A percentile compares a stretch with the other conserved stretches of the same genome.
phyloP scores from a whole-genome alignment of 208 protist genomes.

The Trypanosomatidae sp. region DNA sequence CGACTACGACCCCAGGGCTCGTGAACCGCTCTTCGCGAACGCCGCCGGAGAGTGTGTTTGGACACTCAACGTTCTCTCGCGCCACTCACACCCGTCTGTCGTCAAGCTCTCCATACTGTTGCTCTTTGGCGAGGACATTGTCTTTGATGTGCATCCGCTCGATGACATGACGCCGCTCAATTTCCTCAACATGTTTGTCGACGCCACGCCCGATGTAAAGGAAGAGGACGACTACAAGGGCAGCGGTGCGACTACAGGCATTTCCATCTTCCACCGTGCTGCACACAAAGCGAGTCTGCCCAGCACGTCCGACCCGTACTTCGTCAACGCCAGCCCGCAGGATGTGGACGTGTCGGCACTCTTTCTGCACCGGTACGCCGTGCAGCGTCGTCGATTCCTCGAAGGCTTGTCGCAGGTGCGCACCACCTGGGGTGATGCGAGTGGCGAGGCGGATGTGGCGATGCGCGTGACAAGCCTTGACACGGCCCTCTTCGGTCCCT shows the following conservation, averaged over 20 bases:
- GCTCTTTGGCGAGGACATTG: constrained; percentile 83
- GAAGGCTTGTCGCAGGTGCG: constrained; percentile 78
- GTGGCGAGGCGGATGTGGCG: constrained; percentile 80
- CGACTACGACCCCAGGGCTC: constrained; percentile 80
- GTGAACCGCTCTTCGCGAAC: constrained; percentile 85
- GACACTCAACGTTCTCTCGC: constrained; percentile 75
- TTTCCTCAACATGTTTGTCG: constrained; percentile 91
- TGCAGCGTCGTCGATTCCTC: constrained; percentile 87
- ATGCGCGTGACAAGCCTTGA: constrained; percentile 70
- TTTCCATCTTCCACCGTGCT: constrained; percentile 79
- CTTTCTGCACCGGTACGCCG: constrained; percentile 90
- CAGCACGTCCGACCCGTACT: constrained; percentile 86
- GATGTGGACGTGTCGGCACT: constrained; percentile 85
- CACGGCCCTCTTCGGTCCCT: constrained; percentile 79
- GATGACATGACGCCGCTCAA: constrained; percentile 88
- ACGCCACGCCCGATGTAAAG: constrained; percentile 63
- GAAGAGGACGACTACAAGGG: constrained; percentile 37
- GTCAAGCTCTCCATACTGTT: constrained; percentile 87
- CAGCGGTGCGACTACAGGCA: constrained; percentile 36
- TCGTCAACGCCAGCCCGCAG: constrained; percentile 79
- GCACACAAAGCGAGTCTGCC: constrained; percentile 69
- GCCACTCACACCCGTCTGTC: constrained; percentile 90
- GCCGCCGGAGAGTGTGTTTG: constrained; percentile 77
- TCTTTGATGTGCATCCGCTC: constrained; percentile 89
- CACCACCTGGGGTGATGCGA: constrained; percentile 84